Base-by-base conservation (phyloP, 2,329 filamentous ascomycete species). In the Fusarium haematococcum region DNA sequence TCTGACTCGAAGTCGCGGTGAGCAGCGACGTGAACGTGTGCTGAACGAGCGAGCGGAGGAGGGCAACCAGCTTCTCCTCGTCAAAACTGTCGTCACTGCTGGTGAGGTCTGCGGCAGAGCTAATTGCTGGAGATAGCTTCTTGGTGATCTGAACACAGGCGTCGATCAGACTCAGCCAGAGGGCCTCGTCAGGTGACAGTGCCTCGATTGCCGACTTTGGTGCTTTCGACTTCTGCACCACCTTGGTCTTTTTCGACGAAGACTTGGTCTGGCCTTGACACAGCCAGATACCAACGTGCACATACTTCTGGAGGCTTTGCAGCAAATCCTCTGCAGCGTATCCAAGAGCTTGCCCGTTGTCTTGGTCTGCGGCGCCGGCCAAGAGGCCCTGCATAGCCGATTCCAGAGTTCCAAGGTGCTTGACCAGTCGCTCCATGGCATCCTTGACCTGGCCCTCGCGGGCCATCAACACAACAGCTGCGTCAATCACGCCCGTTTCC, bases 281-380 rank as follows among this genome's bases (percentile, higher is more conserved):
- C 14, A 99, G 86, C 97, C 97, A 99, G 60, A 97, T 96, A 16
- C 97, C 97, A 1, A 99, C 94, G 73, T 95, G 92, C 2, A 93
- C 91, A 83, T 98, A 98, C 81, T 97, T 98, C 70, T 97, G 92
- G 20, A 99, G 85, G 1, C 93, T 91, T 67, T 91, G 89, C 5
- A 98, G 87, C 2, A 98, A 87, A 66, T 95, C 93, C 65, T 93
- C 90, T 1, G 93, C 90, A 0, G 93, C 90, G 71, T 92, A 90
- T 68, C 91, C 89, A 3, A 92, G 71, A 35, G 85, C 80, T 16
- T 74, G 58, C 2, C 85, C 83, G 1, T 87, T 84, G 65, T 92
- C 88, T 2, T 88, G 88, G 1, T 91, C 87, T 6, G 86, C 84
- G 0, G 87, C 86, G 14, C 89, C 91, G n/a, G 88, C 85, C 4